phyloP scores from a whole-genome alignment of 23 red algal species.

The Gracilaria gracilis region DNA sequence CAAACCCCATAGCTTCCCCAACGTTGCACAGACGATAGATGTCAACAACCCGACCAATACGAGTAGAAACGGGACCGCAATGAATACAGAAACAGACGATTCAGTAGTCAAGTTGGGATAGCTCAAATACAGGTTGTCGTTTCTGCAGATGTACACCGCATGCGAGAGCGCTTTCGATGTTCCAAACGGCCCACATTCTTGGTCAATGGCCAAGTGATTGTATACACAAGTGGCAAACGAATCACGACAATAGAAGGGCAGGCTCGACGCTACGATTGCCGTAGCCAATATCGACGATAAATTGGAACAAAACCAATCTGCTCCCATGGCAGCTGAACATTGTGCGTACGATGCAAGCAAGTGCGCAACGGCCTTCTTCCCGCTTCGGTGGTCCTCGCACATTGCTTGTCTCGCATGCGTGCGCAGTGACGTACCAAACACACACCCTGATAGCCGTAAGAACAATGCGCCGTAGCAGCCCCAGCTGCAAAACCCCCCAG shows the following conservation, averaged over 20 bases:
- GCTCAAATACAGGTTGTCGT: conserved; percentile 40
- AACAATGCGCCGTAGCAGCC: conserved; percentile 83
- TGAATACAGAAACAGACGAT: conserved; percentile 66
- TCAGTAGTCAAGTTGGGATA: conserved; percentile 56
- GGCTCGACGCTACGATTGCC: conserved; percentile 57
- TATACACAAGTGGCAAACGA: conserved; percentile 73
- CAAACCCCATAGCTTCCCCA: too few species aligned
- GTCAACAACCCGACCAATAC: conserved; percentile 34
- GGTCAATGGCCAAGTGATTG: conserved; percentile 74
- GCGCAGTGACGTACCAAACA: conserved; percentile 1
- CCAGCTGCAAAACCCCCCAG: conserved; percentile 76
- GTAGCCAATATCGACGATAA: conserved; percentile 46
- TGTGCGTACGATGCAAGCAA: conserved; percentile 3
- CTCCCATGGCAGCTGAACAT: conserved; percentile 20
- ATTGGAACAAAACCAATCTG: conserved; percentile 76
- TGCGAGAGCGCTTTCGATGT: conserved; percentile 67
- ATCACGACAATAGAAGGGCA: conserved; percentile 73
- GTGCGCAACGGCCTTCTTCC: background rate
- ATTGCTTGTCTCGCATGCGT: conserved; percentile 62
- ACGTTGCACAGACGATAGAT: conserved; percentile 24
- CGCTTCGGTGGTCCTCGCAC: conserved; percentile 5
- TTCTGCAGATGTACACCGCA: conserved; percentile 69
- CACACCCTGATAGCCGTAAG: conserved; percentile 72
- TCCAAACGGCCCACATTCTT: conserved; percentile 76
- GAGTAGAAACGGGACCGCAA: conserved; percentile 82